Percentiles rank a stretch among this genome's conserved stretches.
Evolutionary conservation across 2,329 filamentous ascomycete species (phyloP).

Genomic region (Penicillium sp.): DNA sequence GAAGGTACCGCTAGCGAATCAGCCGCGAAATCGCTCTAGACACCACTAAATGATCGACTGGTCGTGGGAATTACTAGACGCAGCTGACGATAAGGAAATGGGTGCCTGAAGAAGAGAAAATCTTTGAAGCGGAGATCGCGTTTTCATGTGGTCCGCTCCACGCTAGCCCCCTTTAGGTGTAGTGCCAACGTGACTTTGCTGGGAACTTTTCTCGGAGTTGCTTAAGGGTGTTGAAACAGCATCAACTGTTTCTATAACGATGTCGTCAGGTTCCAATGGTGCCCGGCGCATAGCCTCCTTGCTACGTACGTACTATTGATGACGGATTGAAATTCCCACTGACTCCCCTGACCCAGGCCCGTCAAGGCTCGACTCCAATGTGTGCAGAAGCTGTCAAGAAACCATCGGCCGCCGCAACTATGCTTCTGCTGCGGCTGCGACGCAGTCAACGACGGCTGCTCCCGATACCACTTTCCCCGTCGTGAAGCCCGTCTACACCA

Average conservation of each 20-base stretch:
- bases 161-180: constrained; percentile 27
- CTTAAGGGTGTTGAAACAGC: constrained; percentile 17
- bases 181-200: constrained; percentile 34
- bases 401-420: constrained; percentile 41
- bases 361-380: constrained; percentile 39
- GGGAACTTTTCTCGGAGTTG: constrained; percentile 39
- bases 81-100: constrained; percentile 92
- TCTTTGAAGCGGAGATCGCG: constrained; percentile 27
- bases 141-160: constrained; percentile 25
- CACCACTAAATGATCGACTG: constrained; percentile 90
- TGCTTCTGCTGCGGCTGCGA: constrained; percentile 40
- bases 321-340: constrained; percentile 14
- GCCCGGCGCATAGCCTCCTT: constrained; percentile 40
- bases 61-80: constrained; percentile 63
- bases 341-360: constrained; percentile 25
- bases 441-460: constrained; percentile 37
- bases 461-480: constrained; percentile 28
- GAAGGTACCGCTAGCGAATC: constrained; percentile 98
- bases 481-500: constrained; percentile 42
- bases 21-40: constrained; percentile 79
- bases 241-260: constrained; percentile 12
- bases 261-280: constrained; percentile 44
- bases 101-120: constrained; percentile 60
- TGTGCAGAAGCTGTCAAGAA: constrained; percentile 46
- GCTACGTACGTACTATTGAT: constrained; percentile 33